Percentiles rank a stretch among this genome's conserved stretches.
phyloP scores from a whole-genome alignment of 768 basidiomycete genomes.

The Chalciporus sphaerocephalus region DNA sequence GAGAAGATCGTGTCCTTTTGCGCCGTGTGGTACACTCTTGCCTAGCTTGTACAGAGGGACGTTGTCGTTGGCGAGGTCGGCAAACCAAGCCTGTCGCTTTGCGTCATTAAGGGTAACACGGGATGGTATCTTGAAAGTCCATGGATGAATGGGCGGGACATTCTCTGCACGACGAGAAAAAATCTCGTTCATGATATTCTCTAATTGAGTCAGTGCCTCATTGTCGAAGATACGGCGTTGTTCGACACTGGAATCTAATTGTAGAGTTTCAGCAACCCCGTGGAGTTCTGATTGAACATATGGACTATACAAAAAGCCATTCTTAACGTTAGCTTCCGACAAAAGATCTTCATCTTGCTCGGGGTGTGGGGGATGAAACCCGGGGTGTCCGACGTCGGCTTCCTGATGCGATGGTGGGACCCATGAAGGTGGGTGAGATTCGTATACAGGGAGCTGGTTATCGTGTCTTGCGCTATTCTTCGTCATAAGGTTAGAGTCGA shows the following conservation, averaged over 20 bases:
- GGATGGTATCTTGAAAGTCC: slow-evolving; percentile 76
- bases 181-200: slow-evolving; percentile 74
- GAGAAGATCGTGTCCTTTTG: slow-evolving; percentile 78
- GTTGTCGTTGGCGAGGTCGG: slow-evolving; percentile 73
- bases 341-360: slow-evolving; percentile 73
- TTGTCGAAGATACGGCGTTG: slow-evolving; percentile 48
- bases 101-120: slow-evolving; percentile 76
- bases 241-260: slow-evolving; percentile 12
- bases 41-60: slow-evolving; percentile 79
- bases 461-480: slow-evolving; percentile 27
- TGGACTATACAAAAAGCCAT: slow-evolving; percentile 52
- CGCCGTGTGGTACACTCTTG: slow-evolving; percentile 82
- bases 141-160: slow-evolving; percentile 52
- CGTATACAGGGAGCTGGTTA: slow-evolving; percentile 47
- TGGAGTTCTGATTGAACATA: slow-evolving; percentile 40
- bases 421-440: slow-evolving; percentile 69
- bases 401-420: slow-evolving; percentile 60
- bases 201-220: slow-evolving; percentile 54
- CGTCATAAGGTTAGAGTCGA: slow-evolving; percentile 11
- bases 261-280: slow-evolving; percentile 12
- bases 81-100: slow-evolving; percentile 79
- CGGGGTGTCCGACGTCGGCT: slow-evolving; percentile 73
- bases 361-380: slow-evolving; percentile 71
- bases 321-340: slow-evolving; percentile 58
- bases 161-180: slow-evolving; percentile 59